Percentiles rank a stretch among this genome's conserved stretches.
Evolutionary conservation across 2,329 filamentous ascomycete genomes (phyloP).

Genomic region (Phaeosphaeriaceae sp.): DNA sequence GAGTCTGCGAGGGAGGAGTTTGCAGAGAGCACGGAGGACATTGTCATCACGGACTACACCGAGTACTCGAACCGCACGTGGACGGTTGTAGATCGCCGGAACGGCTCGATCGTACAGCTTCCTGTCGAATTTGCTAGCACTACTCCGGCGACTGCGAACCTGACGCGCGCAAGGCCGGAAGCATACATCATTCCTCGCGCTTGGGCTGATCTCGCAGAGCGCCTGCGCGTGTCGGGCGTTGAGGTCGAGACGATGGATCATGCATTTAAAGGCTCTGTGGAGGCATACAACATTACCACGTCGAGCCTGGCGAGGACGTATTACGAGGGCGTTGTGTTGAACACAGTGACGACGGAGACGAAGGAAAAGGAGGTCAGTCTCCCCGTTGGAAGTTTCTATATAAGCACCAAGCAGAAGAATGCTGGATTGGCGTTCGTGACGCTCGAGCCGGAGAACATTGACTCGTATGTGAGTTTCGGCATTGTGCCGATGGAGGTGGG

Average conservation of each 20-base stretch:
- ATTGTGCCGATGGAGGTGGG: slow-evolving; percentile 46
- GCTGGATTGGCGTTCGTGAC: slow-evolving; percentile 46
- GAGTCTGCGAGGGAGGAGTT: slow-evolving; percentile 36
- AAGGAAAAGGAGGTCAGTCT: slow-evolving; percentile 32
- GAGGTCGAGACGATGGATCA: slow-evolving; percentile 38
- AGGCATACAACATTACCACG: slow-evolving; percentile 45
- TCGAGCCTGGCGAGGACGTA: slow-evolving; percentile 35
- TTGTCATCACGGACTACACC: slow-evolving; percentile 43
- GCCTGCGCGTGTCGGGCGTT: slow-evolving; percentile 42
- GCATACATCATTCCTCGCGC: slow-evolving; percentile 47
- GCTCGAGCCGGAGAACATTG: slow-evolving; percentile 49
- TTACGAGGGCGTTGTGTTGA: slow-evolving; percentile 45
- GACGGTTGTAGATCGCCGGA: slow-evolving; percentile 42
- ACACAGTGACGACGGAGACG: slow-evolving; percentile 39
- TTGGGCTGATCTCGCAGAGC: slow-evolving; percentile 44
- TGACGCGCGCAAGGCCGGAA: slow-evolving; percentile 40
- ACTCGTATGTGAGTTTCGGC: slow-evolving; percentile 47
- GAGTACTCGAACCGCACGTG: slow-evolving; percentile 37
- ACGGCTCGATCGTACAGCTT: slow-evolving; percentile 40
- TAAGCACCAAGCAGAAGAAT: slow-evolving; percentile 47
- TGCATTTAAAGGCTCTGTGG: slow-evolving; percentile 37
- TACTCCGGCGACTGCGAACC: slow-evolving; percentile 44
- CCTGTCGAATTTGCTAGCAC: slow-evolving; percentile 45
- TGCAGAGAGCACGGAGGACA: slow-evolving; percentile 28
- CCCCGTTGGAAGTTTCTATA: slow-evolving; percentile 42